A percentile compares a stretch with the other conserved stretches of the same genome.
phyloP scores from a whole-genome alignment of 1,284 basidiomycete species.

The Sanguinoderma infundibulare region DNA sequence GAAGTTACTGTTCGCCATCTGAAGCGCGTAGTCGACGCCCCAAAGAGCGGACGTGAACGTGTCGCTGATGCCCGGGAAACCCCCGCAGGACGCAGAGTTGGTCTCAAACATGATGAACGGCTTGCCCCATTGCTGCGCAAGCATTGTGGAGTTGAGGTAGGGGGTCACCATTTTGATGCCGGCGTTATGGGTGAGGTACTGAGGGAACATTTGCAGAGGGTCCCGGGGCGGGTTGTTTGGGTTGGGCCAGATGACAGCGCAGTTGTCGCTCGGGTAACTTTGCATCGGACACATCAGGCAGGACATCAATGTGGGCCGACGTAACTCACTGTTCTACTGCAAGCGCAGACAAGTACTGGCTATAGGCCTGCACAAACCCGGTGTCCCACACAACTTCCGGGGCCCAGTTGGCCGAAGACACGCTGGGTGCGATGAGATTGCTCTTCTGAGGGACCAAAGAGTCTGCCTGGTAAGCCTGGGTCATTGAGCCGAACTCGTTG shows the following conservation, averaged over 20 bases:
- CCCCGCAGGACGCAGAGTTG: slow-evolving; percentile 81
- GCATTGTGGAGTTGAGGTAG: slow-evolving; percentile 52
- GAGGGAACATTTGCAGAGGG: slow-evolving; percentile 55
- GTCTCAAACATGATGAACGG: slow-evolving; percentile 73
- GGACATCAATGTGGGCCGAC: not conserved
- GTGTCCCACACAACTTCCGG: slow-evolving; percentile 48
- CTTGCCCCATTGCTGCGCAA: slow-evolving; percentile 46
- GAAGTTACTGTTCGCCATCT: slow-evolving; percentile 58
- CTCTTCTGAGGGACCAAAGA: slow-evolving; percentile 33
- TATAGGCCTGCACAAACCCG: slow-evolving; percentile 41
- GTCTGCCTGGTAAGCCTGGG: slow-evolving; percentile 42
- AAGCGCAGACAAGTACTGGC: slow-evolving; percentile 41
- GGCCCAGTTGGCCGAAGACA: slow-evolving; percentile 18
- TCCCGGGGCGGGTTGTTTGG: slow-evolving; percentile 29
- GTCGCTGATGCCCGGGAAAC: slow-evolving; percentile 75
- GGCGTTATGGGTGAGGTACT: slow-evolving; percentile 60
- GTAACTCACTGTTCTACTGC: slow-evolving; percentile 49
- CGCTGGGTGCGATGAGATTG: slow-evolving; percentile 25
- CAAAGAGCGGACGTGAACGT: slow-evolving; percentile 53
- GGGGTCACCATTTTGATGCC: slow-evolving; percentile 46
- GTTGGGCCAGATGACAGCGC: slow-evolving; percentile 31
- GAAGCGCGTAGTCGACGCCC: slow-evolving; percentile 39
- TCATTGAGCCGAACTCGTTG: slow-evolving; percentile 49
- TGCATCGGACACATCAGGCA: not conserved
- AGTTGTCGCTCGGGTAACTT: slow-evolving; percentile 51